Conservation (phyloP, 1,284 basidiomycete species). For the Ganoderma sinense region DNA sequence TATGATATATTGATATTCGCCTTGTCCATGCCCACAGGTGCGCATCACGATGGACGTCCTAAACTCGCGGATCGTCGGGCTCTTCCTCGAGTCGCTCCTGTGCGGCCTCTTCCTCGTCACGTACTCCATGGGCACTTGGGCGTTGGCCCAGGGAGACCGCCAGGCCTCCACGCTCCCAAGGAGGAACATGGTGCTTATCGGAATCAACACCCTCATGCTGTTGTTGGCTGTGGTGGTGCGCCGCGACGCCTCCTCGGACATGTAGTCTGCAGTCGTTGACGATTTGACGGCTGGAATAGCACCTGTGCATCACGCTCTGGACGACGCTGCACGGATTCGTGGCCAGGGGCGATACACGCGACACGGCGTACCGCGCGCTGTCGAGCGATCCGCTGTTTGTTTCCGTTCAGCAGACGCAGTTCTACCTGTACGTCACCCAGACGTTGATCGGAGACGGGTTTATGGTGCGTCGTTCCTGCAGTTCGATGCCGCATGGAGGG, state of each 20-base stretch:
- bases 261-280: too few species aligned
- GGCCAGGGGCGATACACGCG: background rate
- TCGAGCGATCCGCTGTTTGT: background rate
- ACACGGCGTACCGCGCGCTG: background rate
- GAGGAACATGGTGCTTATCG: slow-evolving; percentile 9
- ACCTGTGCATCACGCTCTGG: slow-evolving; percentile 9
- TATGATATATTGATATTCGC: background rate
- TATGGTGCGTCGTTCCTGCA: slow-evolving; percentile 19
- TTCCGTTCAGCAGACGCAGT: slow-evolving; percentile 6
- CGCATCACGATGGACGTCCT: background rate
- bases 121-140: slow-evolving; percentile 13
- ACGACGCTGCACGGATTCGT: background rate
- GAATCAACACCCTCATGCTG: slow-evolving; percentile 14
- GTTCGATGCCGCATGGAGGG: too few species aligned
- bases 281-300: slow-evolving; percentile 2
- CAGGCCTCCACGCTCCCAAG: background rate
- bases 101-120: slow-evolving; percentile 10
- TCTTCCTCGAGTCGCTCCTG: slow-evolving; percentile 6
- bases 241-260: background rate
- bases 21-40: background rate
- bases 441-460: slow-evolving; percentile 17
- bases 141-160: slow-evolving; percentile 3
- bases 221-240: slow-evolving; percentile 9
- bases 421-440: slow-evolving; percentile 16
- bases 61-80: slow-evolving; percentile 2